Evolutionary conservation across 345 rosid genomes (phyloP), one percentile per base, ranked within the genome.

Genomic region (Gossypium herbaceum): DNA sequence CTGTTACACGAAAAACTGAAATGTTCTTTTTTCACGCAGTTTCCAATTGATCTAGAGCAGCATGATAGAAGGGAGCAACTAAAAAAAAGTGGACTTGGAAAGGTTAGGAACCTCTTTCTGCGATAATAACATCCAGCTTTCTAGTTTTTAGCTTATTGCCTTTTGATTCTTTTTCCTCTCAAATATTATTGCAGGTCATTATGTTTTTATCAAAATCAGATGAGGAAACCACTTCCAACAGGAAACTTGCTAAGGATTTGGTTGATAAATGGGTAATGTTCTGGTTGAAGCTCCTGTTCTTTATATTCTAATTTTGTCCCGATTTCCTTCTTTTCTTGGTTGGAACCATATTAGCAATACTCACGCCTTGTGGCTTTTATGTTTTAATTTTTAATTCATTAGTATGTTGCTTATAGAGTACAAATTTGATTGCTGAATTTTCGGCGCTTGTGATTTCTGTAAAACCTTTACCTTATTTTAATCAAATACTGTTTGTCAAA

Each of bases 161-260:
- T 43, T 64, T 65, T 17, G 43, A 61, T 44, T 52, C 62, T 41
- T 55, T 67, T 59, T 1, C 9, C 44, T 17, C 7, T 1, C 22
- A 69, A 68, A 50, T 25, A 9, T 50, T n/a, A 41, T 65, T 61
- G 72, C 87, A 94, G 98, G 99, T 95, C 67, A 93, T 93, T 71
- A 90, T 95, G 98, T 95, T 95, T 79, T 88, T 95, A 75, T 95
- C 99, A 60, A 95, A 91, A 82, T 92, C 99, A 0, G 99, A 90
- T 3, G 99, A 95, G 91, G 99, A 95, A 84, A 91, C 97, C 50
- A 91, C 90, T 52, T 84, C 96, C 65, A 95, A 95, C 84, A 86
- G 97, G 83, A 85, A 91, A 78, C 96, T 93, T 61, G 98, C 99
- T 41, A 95, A 93, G 86, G 99, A 95, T 75, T 85, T 95, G 88